Conservation (phyloP, 1,139 yeast species). For the Protomyces inouyei region DNA sequence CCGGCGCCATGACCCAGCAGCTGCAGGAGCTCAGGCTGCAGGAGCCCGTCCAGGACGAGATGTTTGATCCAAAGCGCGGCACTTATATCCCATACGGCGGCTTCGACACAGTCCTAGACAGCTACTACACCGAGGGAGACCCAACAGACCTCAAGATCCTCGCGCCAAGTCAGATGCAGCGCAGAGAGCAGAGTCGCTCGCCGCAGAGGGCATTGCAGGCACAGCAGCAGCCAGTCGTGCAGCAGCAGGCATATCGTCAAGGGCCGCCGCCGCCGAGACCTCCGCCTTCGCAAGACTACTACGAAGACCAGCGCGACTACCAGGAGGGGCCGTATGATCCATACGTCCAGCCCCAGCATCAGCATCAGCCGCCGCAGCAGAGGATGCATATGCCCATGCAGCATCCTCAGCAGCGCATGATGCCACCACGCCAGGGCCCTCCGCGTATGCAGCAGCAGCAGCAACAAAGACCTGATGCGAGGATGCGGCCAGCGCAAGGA, state of each 20-base stretch:
- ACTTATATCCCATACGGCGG: slow-evolving; percentile 24
- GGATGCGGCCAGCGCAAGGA: not conserved
- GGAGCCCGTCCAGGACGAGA: not conserved
- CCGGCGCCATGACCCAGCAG: not conserved
- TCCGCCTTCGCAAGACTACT: not conserved
- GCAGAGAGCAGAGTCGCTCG: slow-evolving; percentile 19
- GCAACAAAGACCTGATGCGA: not conserved
- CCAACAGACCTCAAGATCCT: slow-evolving; percentile 6
- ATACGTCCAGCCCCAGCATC: not conserved
- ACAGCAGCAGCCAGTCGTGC: not conserved
- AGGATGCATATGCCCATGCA: not conserved
- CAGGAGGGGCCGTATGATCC: not conserved
- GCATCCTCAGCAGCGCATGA: not conserved
- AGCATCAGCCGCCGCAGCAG: not conserved
- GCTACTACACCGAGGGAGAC: slow-evolving; percentile 22
- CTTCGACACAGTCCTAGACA: slow-evolving; percentile 16
- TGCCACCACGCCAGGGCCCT: not conserved
- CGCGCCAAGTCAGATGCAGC: slow-evolving; percentile 11
- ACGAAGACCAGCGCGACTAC: not conserved
- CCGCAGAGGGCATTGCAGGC: not conserved
- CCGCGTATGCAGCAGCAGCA: slow-evolving; percentile 1
- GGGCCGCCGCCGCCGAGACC: slow-evolving; percentile 5
- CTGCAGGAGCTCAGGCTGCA: not conserved
- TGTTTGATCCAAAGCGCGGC: slow-evolving; percentile 23
- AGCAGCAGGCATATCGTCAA: not conserved